phyloP scores from a whole-genome alignment of 2,329 filamentous ascomycete species.

The Neofusicoccum kwambonambiense region DNA sequence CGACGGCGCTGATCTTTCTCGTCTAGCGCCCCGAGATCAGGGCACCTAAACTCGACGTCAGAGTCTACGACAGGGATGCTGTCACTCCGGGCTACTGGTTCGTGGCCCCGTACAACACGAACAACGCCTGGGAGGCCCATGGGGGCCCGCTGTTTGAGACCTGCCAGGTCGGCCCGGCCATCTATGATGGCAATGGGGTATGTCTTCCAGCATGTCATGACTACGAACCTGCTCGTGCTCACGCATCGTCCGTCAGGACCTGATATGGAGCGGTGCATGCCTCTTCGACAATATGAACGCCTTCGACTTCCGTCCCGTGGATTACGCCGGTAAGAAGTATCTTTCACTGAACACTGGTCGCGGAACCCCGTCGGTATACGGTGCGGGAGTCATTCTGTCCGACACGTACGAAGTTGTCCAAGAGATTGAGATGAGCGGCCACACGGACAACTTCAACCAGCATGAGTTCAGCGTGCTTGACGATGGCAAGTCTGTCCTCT shows the following conservation, averaged over 20 bases:
- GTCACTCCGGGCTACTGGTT: constrained; percentile 47
- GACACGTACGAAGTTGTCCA: constrained; percentile 49
- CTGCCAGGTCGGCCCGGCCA: constrained; percentile 30
- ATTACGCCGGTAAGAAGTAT: constrained; percentile 49
- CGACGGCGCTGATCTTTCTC: constrained; percentile 7
- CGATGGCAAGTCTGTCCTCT: constrained; percentile 40
- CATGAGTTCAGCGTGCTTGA: constrained; percentile 52
- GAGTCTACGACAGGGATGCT: constrained; percentile 11
- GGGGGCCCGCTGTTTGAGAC: constrained; percentile 1
- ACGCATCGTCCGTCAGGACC: constrained; percentile 28
- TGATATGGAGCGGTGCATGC: constrained; percentile 51
- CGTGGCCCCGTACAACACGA: constrained; percentile 44
- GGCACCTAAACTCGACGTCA: constrained; percentile 17
- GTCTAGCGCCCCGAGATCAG: constrained; percentile 17
- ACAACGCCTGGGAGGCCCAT: constrained; percentile 11
- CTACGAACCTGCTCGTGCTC: not conserved
- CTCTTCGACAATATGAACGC: constrained; percentile 44
- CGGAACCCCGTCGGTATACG: constrained; percentile 51
- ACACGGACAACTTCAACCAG: constrained; percentile 48
- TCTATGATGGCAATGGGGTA: constrained; percentile 33
- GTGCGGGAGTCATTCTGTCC: constrained; percentile 54
- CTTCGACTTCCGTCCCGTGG: constrained; percentile 47
- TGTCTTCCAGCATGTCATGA: constrained; percentile 48
- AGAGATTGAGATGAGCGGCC: constrained; percentile 39
- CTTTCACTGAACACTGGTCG: constrained; percentile 47